A percentile compares a stretch with the other conserved stretches of the same genome.
Evolutionary conservation across 2,329 filamentous ascomycete species (phyloP).

Genomic region (Cordyceps tenuipes): DNA sequence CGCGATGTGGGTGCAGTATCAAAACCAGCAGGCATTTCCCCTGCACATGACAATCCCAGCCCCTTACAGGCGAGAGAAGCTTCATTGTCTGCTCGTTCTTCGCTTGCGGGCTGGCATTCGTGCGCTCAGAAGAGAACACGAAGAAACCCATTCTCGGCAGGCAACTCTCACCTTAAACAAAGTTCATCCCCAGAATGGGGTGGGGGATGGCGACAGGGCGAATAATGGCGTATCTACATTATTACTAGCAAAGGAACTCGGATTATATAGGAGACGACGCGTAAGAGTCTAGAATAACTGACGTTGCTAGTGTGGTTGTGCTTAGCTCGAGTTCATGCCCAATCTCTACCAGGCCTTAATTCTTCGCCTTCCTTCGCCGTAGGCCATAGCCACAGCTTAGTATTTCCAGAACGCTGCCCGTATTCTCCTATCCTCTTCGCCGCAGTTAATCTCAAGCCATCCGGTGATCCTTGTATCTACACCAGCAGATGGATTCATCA

Average conservation of each 20-base stretch:
- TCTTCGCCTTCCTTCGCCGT: no score
- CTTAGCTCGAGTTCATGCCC: no score
- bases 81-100: background rate
- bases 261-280: no score
- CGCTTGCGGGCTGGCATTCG: background rate
- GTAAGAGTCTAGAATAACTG: no score
- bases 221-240: background rate
- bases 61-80: background rate
- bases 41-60: background rate
- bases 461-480: background rate
- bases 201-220: background rate
- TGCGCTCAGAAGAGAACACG: background rate
- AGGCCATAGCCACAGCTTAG: no score
- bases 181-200: background rate
- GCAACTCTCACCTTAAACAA: background rate
- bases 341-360: no score
- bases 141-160: background rate
- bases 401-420: no score
- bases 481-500: background rate
- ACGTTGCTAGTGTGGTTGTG: no score
- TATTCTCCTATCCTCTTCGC: background rate
- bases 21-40: background rate
- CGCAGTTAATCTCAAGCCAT: background rate
- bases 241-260: no score
- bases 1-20: background rate